Percentiles rank a stretch among this genome's conserved stretches.
Evolutionary conservation across 768 basidiomycete genomes (phyloP).

Genomic region (Amanita thiersii): DNA sequence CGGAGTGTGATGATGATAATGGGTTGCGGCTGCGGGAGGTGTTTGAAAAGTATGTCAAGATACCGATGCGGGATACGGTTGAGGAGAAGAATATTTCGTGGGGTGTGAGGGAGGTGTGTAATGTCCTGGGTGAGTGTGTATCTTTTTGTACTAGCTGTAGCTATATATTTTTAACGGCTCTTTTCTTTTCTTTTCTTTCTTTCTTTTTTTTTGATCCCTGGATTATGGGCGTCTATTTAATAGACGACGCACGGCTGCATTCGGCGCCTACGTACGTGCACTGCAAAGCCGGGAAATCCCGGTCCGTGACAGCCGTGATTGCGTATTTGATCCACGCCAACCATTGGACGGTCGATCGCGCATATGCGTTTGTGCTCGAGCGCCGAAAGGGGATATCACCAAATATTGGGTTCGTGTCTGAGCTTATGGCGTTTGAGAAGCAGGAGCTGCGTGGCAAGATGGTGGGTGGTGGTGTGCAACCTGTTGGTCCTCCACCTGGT

Average conservation of each 20-base stretch:
- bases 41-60: constrained; percentile 80
- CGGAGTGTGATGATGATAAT: constrained; percentile 82
- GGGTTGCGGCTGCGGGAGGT: constrained; percentile 55
- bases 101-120: constrained; percentile 79
- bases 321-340: constrained; percentile 97
- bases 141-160: background rate
- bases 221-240: background rate
- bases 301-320: constrained; percentile 94
- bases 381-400: constrained; percentile 92
- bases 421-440: constrained; percentile 96
- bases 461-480: constrained; percentile 40
- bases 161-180: constrained; percentile 2
- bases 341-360: constrained; percentile 89
- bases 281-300: constrained; percentile 93
- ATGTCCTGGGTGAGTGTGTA: constrained; percentile 65
- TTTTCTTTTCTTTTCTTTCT: background rate
- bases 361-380: constrained; percentile 89
- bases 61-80: constrained; percentile 93
- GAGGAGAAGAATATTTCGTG: constrained; percentile 85
- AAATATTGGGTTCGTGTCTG: constrained; percentile 96
- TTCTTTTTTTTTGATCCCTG: background rate
- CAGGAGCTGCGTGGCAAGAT: constrained; percentile 76
- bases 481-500: constrained; percentile 10
- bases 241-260: constrained; percentile 89
- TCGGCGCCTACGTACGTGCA: constrained; percentile 91